These are phyloP conservation scores for Amanita phalloides DNA, from an alignment of 768 basidiomycete species.

Conservation along the genomic window DNA sequence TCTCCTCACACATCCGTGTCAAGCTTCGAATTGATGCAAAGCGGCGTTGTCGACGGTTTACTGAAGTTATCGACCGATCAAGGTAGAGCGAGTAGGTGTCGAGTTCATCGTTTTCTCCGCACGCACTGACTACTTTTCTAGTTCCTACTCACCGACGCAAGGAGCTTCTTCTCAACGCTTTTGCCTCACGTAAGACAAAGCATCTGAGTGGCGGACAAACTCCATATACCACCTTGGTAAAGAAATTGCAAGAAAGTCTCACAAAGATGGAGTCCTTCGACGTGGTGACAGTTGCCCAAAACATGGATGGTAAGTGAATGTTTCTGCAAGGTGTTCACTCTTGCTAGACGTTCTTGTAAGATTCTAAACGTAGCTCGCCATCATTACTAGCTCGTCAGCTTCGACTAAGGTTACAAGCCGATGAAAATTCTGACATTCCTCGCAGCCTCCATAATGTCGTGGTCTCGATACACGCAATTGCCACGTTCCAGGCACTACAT, in stretches of 20 bases:
- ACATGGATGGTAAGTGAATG: constrained; percentile 55
- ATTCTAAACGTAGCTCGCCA: constrained; percentile 85
- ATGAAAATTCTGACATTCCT: constrained; percentile 83
- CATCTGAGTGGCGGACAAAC: constrained; percentile 34
- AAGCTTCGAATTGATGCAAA: constrained; percentile 92
- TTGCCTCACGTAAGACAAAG: constrained; percentile 46
- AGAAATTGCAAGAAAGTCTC: constrained; percentile 91
- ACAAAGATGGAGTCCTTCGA: constrained; percentile 95
- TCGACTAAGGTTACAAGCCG: constrained; percentile 80
- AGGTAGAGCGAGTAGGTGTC: constrained; percentile 37
- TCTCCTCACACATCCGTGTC: constrained; percentile 74
- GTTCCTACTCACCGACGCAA: constrained; percentile 59
- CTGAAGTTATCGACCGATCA: constrained; percentile 72
- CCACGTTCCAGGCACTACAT: constrained; percentile 93
- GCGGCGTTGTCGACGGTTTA: constrained; percentile 83
- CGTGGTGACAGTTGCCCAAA: constrained; percentile 81
- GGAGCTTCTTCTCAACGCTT: constrained; percentile 70
- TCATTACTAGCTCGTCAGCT: constrained; percentile 89
- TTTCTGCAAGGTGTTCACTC: constrained; percentile 1
- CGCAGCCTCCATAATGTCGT: constrained; percentile 82
- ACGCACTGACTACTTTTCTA: constrained; percentile 15
- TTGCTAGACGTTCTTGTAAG: constrained; percentile 23
- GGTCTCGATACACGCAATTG: constrained; percentile 96
- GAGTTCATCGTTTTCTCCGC: constrained; percentile 13
- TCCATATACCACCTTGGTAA: constrained; percentile 72